phyloP scores from a whole-genome alignment of 2,329 filamentous ascomycete genomes.

The Acarospora socialis region DNA sequence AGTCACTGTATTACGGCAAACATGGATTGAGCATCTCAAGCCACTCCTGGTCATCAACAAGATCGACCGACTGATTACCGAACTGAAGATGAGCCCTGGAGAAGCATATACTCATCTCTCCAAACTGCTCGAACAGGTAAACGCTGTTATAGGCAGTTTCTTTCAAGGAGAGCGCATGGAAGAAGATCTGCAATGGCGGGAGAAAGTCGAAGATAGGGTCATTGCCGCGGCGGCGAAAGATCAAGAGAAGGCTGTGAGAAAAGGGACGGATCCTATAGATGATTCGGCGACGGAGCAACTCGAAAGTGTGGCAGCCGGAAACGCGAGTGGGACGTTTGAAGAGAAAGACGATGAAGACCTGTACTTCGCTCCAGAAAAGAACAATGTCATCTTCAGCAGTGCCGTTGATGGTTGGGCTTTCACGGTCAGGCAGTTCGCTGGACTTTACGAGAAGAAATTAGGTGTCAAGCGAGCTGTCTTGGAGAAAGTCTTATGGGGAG shows the following conservation, averaged over 20 bases:
- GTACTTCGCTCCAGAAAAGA: conserved; percentile 95
- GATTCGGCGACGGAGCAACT: conserved; percentile 35
- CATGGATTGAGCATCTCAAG: conserved; percentile 91
- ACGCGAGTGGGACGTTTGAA: conserved; percentile 51
- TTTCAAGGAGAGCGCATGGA: conserved; percentile 98
- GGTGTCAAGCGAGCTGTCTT: conserved; percentile 79
- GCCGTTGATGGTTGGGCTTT: conserved; percentile 99
- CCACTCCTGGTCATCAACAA: conserved; percentile 95
- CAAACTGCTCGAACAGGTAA: conserved; percentile 87
- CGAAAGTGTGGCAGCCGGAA: conserved; percentile 34
- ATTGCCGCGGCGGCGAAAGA: conserved; percentile 55
- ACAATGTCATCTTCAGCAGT: conserved; percentile 97
- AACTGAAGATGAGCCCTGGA: conserved; percentile 79
- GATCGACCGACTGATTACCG: conserved; percentile 86
- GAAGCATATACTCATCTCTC: conserved; percentile 84
- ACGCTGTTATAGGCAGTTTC: conserved; percentile 92
- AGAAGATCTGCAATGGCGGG: conserved; percentile 90
- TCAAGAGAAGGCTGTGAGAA: conserved; percentile 27
- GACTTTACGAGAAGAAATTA: conserved; percentile 89
- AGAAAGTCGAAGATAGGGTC: conserved; percentile 76
- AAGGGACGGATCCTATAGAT: conserved; percentile 36
- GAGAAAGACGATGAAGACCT: conserved; percentile 92
- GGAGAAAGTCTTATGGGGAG: conserved; percentile 93
- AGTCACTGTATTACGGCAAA: conserved; percentile 86
- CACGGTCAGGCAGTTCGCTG: conserved; percentile 85